A percentile compares a stretch with the other conserved stretches of the same genome.
Conservation (phyloP, 345 rosid species). For the Geranium rotundifolium region DNA sequence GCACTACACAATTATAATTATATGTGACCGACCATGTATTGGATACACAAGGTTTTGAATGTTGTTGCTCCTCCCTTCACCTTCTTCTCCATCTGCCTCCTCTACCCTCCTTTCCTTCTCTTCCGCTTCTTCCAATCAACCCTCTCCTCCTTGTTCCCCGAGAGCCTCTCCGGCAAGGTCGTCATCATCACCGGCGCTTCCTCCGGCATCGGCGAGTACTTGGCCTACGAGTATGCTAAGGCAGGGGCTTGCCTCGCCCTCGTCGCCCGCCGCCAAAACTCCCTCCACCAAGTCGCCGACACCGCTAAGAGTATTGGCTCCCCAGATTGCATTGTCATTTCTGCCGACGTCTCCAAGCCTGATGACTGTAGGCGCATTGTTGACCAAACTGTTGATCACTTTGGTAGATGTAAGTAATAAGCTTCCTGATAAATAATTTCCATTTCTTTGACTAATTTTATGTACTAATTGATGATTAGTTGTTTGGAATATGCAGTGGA, state of each 20-base stretch:
- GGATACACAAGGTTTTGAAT: slow-evolving; percentile 18
- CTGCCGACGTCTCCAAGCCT: slow-evolving; percentile 44
- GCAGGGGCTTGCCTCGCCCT: slow-evolving; percentile 51
- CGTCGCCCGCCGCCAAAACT: slow-evolving; percentile 32
- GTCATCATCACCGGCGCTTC: slow-evolving; percentile 25
- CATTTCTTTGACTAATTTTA: too few species aligned
- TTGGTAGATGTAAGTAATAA: slow-evolving; percentile 24
- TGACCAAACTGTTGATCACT: slow-evolving; percentile 27
- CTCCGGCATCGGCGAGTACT: slow-evolving; percentile 24
- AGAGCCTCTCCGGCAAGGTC: slow-evolving; percentile 21
- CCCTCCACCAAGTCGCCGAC: slow-evolving; percentile 34
- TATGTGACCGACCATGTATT: slow-evolving; percentile 16
- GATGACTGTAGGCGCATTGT: slow-evolving; percentile 41
- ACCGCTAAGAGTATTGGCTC: slow-evolving; percentile 31
- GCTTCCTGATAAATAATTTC: too few species aligned
- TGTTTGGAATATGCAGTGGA: too few species aligned
- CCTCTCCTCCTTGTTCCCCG: slow-evolving; percentile 8
- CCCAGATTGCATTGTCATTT: slow-evolving; percentile 28
- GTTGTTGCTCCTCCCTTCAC: slow-evolving; percentile 14
- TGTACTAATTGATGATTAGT: too few species aligned
- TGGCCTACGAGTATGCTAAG: slow-evolving; percentile 53
- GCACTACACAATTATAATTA: too few species aligned
- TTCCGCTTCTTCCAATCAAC: slow-evolving; percentile 12
- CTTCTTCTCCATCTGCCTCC: slow-evolving; percentile 14
- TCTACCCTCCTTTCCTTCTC: slow-evolving; percentile 16